Evolutionary conservation across 768 basidiomycete species (phyloP).

Genomic region (Hericium coralloides): DNA sequence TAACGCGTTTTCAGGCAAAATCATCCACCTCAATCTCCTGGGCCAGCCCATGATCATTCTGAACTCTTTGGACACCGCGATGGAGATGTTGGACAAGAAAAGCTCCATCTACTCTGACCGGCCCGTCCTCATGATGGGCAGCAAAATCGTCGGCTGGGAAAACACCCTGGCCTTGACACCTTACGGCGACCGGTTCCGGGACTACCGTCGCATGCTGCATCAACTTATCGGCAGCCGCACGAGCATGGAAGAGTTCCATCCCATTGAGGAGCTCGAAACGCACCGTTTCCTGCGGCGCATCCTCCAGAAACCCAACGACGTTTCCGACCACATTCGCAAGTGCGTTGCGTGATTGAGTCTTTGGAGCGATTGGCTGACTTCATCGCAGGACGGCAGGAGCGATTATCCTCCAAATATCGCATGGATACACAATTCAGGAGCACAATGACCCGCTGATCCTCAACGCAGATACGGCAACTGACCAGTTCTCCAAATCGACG

Average conservation of each 20-base stretch:
- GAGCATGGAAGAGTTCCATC: constrained; percentile 10
- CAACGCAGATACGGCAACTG: constrained; percentile 9
- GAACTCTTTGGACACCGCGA: constrained; percentile 25
- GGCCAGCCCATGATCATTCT: constrained; percentile 19
- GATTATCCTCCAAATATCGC: constrained; percentile 14
- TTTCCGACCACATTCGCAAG: constrained; percentile 4
- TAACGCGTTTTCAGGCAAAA: neutral
- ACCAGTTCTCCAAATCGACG: constrained; percentile 9
- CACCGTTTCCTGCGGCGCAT: constrained; percentile 7
- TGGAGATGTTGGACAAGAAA: constrained; percentile 13
- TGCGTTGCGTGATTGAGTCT: neutral
- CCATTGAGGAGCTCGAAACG: constrained; percentile 8
- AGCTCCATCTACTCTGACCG: constrained; percentile 14
- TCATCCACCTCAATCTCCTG: constrained; percentile 8
- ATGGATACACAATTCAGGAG: constrained; percentile 11
- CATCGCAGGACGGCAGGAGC: constrained; percentile 2
- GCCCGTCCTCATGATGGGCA: constrained; percentile 6
- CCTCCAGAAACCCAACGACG: constrained; percentile 6
- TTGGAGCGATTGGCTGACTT: neutral
- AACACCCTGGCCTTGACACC: neutral
- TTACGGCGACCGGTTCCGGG: neutral
- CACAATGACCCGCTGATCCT: constrained; percentile 10
- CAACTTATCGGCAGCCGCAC: neutral
- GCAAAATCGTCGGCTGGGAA: constrained; percentile 1
- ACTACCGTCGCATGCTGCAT: neutral